Evolutionary conservation across 768 basidiomycete genomes (phyloP).

Genomic region (Lactifluus echinatus): DNA sequence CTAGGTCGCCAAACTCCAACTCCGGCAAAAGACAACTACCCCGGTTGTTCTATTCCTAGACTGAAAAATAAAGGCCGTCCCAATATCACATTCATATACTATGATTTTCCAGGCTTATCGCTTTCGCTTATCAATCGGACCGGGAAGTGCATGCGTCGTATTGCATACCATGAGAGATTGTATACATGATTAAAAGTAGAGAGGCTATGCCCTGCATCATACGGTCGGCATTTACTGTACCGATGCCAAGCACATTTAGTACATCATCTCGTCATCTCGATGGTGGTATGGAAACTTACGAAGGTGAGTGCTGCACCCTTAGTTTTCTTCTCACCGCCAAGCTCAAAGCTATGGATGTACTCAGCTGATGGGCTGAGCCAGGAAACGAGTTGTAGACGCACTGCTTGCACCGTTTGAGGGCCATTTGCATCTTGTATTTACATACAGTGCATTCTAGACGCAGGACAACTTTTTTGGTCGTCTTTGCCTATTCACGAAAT

Average conservation of each 20-base stretch:
- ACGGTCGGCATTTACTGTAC: conserved; percentile 12
- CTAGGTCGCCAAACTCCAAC: neutral
- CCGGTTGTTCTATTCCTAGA: neutral
- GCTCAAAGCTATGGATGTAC: conserved; percentile 69
- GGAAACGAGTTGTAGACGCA: conserved; percentile 35
- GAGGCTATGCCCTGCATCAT: conserved; percentile 1
- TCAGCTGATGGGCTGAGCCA: neutral
- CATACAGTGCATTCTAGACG: conserved; percentile 96
- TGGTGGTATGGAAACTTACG: conserved; percentile 46
- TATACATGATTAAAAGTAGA: conserved; percentile 12
- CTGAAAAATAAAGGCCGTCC: neutral
- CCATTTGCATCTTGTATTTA: conserved; percentile 96
- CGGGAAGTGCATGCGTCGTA: conserved; percentile 9
- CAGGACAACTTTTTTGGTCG: conserved; percentile 99
- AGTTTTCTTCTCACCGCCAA: conserved; percentile 99
- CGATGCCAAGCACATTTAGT: neutral
- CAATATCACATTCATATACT: too few relatives aligned
- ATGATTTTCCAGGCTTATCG: neutral
- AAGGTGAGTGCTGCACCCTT: conserved; percentile 94
- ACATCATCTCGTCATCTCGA: neutral
- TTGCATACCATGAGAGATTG: conserved; percentile 14
- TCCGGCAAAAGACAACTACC: neutral
- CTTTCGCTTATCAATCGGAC: neutral
- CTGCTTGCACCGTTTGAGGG: conserved; percentile 99
- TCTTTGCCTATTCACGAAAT: conserved; percentile 62